A percentile compares a stretch with the other conserved stretches of the same genome.
Conservation (phyloP, 495 filamentous ascomycete species). For the Lichenothelia convexa region DNA sequence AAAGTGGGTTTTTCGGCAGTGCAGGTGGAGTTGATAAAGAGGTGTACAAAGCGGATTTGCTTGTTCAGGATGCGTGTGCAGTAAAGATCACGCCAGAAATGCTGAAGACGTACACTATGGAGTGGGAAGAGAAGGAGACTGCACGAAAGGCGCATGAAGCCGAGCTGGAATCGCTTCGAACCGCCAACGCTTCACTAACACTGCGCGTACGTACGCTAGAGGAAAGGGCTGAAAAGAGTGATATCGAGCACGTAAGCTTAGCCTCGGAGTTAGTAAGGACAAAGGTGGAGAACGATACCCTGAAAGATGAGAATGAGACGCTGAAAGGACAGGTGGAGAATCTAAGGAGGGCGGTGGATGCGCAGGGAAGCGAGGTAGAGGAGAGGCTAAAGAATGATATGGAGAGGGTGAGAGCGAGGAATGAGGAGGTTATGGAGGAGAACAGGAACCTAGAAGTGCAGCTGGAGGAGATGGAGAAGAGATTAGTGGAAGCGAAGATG, state of each 20-base stretch:
- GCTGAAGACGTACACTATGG: conserved; percentile 58
- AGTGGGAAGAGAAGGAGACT: conserved; percentile 82
- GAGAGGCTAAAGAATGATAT: conserved; percentile 64
- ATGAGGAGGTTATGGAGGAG: conserved; percentile 86
- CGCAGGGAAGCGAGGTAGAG: conserved; percentile 81
- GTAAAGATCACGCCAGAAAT: conserved; percentile 65
- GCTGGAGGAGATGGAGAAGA: conserved; percentile 85
- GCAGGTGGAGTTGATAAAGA: conserved; percentile 82
- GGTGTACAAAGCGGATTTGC: conserved; percentile 78
- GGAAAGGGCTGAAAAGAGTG: conserved; percentile 72
- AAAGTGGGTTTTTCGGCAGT: conserved; percentile 94
- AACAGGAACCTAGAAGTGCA: conserved; percentile 78
- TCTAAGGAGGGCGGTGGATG: conserved; percentile 66
- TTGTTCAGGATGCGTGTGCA: conserved; percentile 88
- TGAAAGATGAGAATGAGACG: conserved; percentile 75
- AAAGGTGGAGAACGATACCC: conserved; percentile 83
- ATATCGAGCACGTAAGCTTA: conserved; percentile 81
- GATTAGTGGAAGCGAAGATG: conserved; percentile 89
- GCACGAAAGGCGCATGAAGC: conserved; percentile 61
- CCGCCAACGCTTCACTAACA: conserved; percentile 42
- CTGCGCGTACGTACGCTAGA: conserved; percentile 64
- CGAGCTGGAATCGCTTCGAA: conserved; percentile 58
- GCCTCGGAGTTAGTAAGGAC: conserved; percentile 77
- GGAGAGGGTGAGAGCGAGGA: conserved; percentile 80
- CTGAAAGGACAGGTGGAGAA: conserved; percentile 67